phyloP scores from a whole-genome alignment of 1,139 yeast genomes.

The Oligophagozyma castellii region DNA sequence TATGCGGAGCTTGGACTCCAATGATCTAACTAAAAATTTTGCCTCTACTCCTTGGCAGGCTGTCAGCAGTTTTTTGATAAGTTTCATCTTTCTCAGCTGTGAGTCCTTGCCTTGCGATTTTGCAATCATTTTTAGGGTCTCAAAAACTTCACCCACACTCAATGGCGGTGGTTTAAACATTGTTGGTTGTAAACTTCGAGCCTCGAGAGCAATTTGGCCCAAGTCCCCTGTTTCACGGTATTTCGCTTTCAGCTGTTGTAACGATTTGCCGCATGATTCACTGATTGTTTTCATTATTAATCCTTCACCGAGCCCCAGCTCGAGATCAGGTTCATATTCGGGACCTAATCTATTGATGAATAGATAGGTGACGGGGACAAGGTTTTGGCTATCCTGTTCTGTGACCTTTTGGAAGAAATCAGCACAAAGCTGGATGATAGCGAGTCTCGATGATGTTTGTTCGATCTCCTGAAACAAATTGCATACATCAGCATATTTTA shows the following conservation, averaged over 20 bases:
- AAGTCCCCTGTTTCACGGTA: slow-evolving; percentile 77
- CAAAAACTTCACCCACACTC: slow-evolving; percentile 60
- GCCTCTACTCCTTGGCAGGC: slow-evolving; percentile 86
- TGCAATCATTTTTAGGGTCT: slow-evolving; percentile 65
- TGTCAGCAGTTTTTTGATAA: slow-evolving; percentile 72
- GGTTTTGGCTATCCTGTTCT: slow-evolving; percentile 39
- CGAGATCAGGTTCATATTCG: slow-evolving; percentile 78
- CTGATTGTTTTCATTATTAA: slow-evolving; percentile 75
- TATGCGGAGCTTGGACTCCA: slow-evolving; percentile 86
- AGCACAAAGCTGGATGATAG: slow-evolving; percentile 62
- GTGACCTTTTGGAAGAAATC: slow-evolving; percentile 56
- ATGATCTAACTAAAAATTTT: slow-evolving; percentile 72
- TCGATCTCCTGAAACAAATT: slow-evolving; percentile 66
- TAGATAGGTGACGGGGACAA: slow-evolving; percentile 63
- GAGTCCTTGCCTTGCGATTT: slow-evolving; percentile 71
- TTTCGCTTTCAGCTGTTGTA: slow-evolving; percentile 56
- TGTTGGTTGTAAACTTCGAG: slow-evolving; percentile 74
- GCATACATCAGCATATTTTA: slow-evolving; percentile 49
- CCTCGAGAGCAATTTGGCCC: slow-evolving; percentile 76
- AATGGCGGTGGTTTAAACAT: slow-evolving; percentile 87
- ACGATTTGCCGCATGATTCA: slow-evolving; percentile 77
- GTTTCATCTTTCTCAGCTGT: slow-evolving; percentile 59
- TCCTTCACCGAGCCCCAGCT: slow-evolving; percentile 86
- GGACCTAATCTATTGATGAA: slow-evolving; percentile 88
- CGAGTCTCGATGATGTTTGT: slow-evolving; percentile 63